phyloP scores from a whole-genome alignment of 306 rosid species.

The peach (Prunus persica) region Prunus_persica_NCBIv2 NC_034010.1:22177001-22177500 shows the following conservation, averaged over 20 bases:
- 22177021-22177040: slow-evolving; percentile 33
- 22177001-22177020: neutral
- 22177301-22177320: neutral
- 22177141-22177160: slow-evolving; percentile 93
- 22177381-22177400: neutral
- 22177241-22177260: slow-evolving; percentile 60
- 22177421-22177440: neutral
- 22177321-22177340: neutral
- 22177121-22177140: slow-evolving; percentile 93
- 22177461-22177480: neutral
- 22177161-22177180: slow-evolving; percentile 91
- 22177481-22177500: neutral
- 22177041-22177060: slow-evolving; percentile 69
- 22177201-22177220: slow-evolving; percentile 52
- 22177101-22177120: slow-evolving; percentile 87
- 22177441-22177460: neutral
- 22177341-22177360: slow-evolving; percentile 8
- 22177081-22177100: slow-evolving; percentile 89
- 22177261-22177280: slow-evolving; percentile 43
- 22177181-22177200: slow-evolving; percentile 71
- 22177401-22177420: neutral
- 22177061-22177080: slow-evolving; percentile 92
- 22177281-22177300: slow-evolving; percentile 17
- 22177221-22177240: slow-evolving; percentile 55
- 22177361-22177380: neutral